Evolutionary conservation across 345 rosid genomes (phyloP), one percentile per base, ranked within the genome.

Genomic region (Eucalyptus curtisii): DNA sequence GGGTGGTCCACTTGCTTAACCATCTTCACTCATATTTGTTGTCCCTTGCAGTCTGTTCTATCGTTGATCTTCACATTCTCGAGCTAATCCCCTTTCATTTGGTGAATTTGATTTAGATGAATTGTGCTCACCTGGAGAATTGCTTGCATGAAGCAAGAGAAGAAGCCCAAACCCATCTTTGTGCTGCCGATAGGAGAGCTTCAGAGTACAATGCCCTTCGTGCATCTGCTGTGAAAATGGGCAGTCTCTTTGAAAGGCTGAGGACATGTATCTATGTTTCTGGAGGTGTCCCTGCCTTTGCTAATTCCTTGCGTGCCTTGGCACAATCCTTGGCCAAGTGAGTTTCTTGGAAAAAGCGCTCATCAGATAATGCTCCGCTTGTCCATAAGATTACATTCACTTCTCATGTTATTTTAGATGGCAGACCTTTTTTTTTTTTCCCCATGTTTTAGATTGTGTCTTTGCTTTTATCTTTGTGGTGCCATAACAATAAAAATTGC

Each of bases 101-200:
- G 53, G 53, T 19, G n/a, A 48, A 88, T 66, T 79, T 87, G 88
- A 84, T 49, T 92, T 94, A 98, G 99, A 96, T 98, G 99, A 98
- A 98, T 88, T 95, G 99, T 91, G 99, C 97, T 66, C 99, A 95
- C 95, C 92, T 98, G 91, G 99, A 98, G 93, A 98, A 95, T 90
- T 95, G 98, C 91, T 94, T 98, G 93, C 99, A 98, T 92, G 99
- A 98, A 91, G 99, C 99, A 90, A 96, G 99, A 92, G 96, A 98
- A 91, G 99, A 97, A 93, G 99, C 98, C 53, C 99, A 98, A 89
- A 97, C 99, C 87, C 95, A 96, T 93, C 98, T 96, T 16, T 98
- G 98, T 91, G 98, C 98, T 20, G 99, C 99, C 90, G 98, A 96
- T 85, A 88, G 97, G 88, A 95, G 98, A 90, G 97, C 99, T 87